Base-by-base conservation (phyloP, 805 yeast genomes). In the Yarrowia sp. region DNA sequence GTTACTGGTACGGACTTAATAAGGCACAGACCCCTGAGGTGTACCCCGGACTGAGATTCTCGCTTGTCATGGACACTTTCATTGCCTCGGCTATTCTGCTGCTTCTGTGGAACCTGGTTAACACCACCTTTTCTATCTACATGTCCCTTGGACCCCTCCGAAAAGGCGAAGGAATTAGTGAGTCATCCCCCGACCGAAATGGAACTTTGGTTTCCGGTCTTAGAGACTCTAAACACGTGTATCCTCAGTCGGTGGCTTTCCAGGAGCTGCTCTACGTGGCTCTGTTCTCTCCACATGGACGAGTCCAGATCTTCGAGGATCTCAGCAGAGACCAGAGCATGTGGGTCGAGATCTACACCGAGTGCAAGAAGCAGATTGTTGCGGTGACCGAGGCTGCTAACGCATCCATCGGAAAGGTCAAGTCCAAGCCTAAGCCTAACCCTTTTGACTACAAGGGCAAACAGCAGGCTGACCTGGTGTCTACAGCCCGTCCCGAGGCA, bases 201-300 rank as follows among this genome's bases (percentile, higher is more conserved):
- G 77, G 73, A n/a, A 72, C 80, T 9, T 68, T 78, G 38, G 67
- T 78, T 3, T 67, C 75, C 6, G 82, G 81, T 1, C 67, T 79
- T 35, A 48, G 68, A 6, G 66, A 70, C 16, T n/a, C 44, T 3
- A 66, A 66, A 11, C 67, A 71, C 22, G 70, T 71, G 1, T 67
- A 75, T 10, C 69, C 76, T 5, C 68, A 71, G 49, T 66, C 74
- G 9, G 67, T 71, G 19, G 81, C 82, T 0, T 79, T 76, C 71
- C 72, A 74, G 51, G 81, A 78, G 64, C 70, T 79, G 11, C 62
- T 67, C 16, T 64, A 66, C 24, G 73, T 79, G 43, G 71, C 78
- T 6, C 66, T 67, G 36, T 67, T 67, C 33, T 68, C 71, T 46
- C 66, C 68, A 14, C 67, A 64, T 12, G 71, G 81, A n/a, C 68